phyloP scores from a whole-genome alignment of 1,284 basidiomycete genomes.

The Puccinia hordei region DNA sequence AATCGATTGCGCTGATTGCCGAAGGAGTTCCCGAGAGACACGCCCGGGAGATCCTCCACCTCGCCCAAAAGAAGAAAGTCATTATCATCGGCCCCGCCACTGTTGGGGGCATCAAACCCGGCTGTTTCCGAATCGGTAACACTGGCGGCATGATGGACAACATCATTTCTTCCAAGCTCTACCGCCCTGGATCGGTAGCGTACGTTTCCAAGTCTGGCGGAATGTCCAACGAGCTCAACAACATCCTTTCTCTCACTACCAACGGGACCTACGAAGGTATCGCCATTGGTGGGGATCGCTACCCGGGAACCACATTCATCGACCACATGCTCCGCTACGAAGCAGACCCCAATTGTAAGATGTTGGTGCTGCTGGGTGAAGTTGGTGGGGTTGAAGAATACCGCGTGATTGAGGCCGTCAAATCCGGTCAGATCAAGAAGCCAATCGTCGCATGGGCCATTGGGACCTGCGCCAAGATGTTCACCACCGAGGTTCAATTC shows the following conservation, averaged over 20 bases:
- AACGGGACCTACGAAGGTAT: slow-evolving; percentile 99
- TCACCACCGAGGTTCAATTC: slow-evolving; percentile 98
- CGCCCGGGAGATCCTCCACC: slow-evolving; percentile 90
- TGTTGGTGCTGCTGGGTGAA: slow-evolving; percentile 96
- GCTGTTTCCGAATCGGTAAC: slow-evolving; percentile 99
- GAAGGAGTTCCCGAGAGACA: slow-evolving; percentile 98
- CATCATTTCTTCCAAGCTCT: slow-evolving; percentile 97
- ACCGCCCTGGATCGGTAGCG: slow-evolving; percentile 93
- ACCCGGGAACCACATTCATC: slow-evolving; percentile 98
- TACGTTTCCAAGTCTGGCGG: slow-evolving; percentile 99
- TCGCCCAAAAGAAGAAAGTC: slow-evolving; percentile 80
- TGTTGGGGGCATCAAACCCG: slow-evolving; percentile 99
- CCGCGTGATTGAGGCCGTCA: slow-evolving; percentile 97
- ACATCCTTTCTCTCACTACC: slow-evolving; percentile 94
- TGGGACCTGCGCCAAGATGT: slow-evolving; percentile 99
- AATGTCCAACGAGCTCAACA: slow-evolving; percentile 99
- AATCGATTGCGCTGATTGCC: slow-evolving; percentile 89
- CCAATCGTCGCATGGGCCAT: slow-evolving; percentile 99
- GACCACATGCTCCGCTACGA: slow-evolving; percentile 98
- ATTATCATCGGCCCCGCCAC: slow-evolving; percentile 98
- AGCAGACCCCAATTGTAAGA: slow-evolving; percentile 94
- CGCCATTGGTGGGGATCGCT: slow-evolving; percentile 98
- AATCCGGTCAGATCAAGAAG: slow-evolving; percentile 90
- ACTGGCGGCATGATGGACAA: slow-evolving; percentile 99
- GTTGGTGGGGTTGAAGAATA: slow-evolving; percentile 99